Evolutionary conservation across 768 basidiomycete genomes (phyloP), one percentile per base, ranked within the genome.

Genomic region (Favolaschia claudopus): DNA sequence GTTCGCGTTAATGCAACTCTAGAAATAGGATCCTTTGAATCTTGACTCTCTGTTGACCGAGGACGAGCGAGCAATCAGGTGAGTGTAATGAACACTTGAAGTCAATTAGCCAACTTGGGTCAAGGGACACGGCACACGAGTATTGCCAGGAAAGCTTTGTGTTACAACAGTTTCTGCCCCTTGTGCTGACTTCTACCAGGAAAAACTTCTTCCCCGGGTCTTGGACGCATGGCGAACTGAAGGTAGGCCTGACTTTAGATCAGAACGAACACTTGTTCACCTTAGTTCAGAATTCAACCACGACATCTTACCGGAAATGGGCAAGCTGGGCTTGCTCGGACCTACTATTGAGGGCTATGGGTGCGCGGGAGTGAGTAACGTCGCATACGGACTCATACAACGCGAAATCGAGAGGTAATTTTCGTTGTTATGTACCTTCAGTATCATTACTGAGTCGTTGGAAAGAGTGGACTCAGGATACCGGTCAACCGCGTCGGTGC

Each of bases 281-380:
- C 10, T 20, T 58, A 19, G 34, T 19, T 43, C 70, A 93, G 92
- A 90, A 68, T 96, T 94, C 74, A 82, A 95, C 73, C 81, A 80
- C 57, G 76, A 80, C 7, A 87, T 94, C 46, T 79, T 98, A 20
- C 85, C 87, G 9, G 93, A 96, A 72, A 97, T 98, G 96, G 96
- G 96, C 5, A 85, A 88, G 60, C 79, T 98, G 4, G 96, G 96
- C 2, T 76, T 98, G 14, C 80, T 99, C 1, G 96, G 96, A 0
- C 89, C 96, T 2, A 99, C 96, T 0, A 98, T 98, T 63, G 73
- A 89, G 57, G 96, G 94, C 1, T 97, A 97, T 63, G 95, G 92
- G 22, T 99, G 96, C 69, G 96, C 96, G 0, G 96, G 96, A 20
- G 89, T 86, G 17, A 92, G 89, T 66, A 90, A 88, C 66, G 95